phyloP scores from a whole-genome alignment of 2,329 filamentous ascomycete genomes.

The Xenosphaeropsis pyriputrescens region DNA sequence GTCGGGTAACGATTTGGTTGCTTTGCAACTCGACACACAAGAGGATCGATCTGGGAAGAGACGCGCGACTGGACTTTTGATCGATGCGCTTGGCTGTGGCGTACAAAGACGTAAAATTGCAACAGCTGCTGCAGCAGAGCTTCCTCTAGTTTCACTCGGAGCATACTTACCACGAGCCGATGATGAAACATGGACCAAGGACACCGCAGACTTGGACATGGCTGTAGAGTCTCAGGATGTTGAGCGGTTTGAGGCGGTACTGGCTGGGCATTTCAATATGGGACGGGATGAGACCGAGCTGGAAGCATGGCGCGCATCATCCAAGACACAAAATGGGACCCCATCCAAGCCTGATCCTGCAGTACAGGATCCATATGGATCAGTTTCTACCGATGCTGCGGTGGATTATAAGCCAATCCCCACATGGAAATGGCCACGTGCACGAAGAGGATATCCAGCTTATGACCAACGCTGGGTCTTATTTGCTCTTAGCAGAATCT shows the following conservation, averaged over 20 bases:
- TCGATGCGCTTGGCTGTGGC: conserved; percentile 61
- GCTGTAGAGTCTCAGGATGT: conserved; percentile 20
- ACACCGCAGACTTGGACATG: conserved; percentile 17
- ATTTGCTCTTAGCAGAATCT: conserved; percentile 32
- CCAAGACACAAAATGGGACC: neutral
- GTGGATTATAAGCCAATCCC: conserved; percentile 22
- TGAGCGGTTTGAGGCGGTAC: conserved; percentile 23
- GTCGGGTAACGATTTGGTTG: conserved; percentile 46
- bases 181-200: conserved; percentile 6
- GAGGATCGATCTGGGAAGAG: conserved; percentile 38
- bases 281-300: conserved; percentile 3
- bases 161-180: conserved; percentile 11
- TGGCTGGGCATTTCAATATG: conserved; percentile 21
- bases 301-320: neutral
- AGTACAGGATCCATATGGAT: neutral
- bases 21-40: conserved; percentile 53
- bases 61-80: conserved; percentile 45
- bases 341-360: neutral
- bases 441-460: conserved; percentile 18
- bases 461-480: conserved; percentile 52
- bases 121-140: conserved; percentile 15
- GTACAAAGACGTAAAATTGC: conserved; percentile 24
- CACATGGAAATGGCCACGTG: conserved; percentile 21
- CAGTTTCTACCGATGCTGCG: neutral
- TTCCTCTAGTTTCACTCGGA: conserved; percentile 2